phyloP scores from a whole-genome alignment of 1,284 basidiomycete genomes.

The Afroboletus lepidellus region DNA sequence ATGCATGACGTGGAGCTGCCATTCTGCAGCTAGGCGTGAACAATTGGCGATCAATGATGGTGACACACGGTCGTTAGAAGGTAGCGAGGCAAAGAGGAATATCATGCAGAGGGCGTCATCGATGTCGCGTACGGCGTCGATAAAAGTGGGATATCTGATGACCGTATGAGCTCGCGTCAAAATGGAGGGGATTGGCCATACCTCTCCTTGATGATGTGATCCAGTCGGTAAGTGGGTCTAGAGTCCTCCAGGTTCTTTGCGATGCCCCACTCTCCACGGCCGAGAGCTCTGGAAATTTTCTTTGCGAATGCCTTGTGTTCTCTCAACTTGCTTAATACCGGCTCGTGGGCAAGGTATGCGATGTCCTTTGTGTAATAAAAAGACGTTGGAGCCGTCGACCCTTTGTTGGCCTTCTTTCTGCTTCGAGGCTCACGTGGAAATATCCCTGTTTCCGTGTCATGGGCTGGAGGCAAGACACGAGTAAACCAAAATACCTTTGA shows the following conservation, averaged over 20 bases:
- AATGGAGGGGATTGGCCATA: slow-evolving; percentile 33
- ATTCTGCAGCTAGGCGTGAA: slow-evolving; percentile 84
- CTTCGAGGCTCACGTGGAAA: slow-evolving; percentile 95
- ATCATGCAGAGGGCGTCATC: slow-evolving; percentile 97
- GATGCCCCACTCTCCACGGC: slow-evolving; percentile 91
- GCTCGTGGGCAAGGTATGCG: slow-evolving; percentile 96
- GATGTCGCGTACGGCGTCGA: slow-evolving; percentile 93
- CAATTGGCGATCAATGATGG: slow-evolving; percentile 90
- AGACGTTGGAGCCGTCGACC: slow-evolving; percentile 92
- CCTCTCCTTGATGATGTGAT: slow-evolving; percentile 99
- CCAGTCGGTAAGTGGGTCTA: slow-evolving; percentile 85
- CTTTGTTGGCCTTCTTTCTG: slow-evolving; percentile 96
- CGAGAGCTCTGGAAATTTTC: slow-evolving; percentile 92
- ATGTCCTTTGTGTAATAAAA: slow-evolving; percentile 99
- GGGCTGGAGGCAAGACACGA: neutral
- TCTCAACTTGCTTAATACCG: slow-evolving; percentile 90
- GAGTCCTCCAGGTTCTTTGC: slow-evolving; percentile 94
- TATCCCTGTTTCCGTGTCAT: slow-evolving; percentile 65
- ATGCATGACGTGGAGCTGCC: slow-evolving; percentile 96
- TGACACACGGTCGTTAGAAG: slow-evolving; percentile 79
- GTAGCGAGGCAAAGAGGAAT: slow-evolving; percentile 89
- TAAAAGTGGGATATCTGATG: slow-evolving; percentile 92
- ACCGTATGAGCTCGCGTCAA: slow-evolving; percentile 2
- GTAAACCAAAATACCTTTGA: slow-evolving; percentile 75
- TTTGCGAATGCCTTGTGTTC: slow-evolving; percentile 99